These are phyloP conservation scores for Cordyceps cicadae DNA, from an alignment of 2,329 filamentous ascomycete species.

Conservation along the genomic window DNA sequence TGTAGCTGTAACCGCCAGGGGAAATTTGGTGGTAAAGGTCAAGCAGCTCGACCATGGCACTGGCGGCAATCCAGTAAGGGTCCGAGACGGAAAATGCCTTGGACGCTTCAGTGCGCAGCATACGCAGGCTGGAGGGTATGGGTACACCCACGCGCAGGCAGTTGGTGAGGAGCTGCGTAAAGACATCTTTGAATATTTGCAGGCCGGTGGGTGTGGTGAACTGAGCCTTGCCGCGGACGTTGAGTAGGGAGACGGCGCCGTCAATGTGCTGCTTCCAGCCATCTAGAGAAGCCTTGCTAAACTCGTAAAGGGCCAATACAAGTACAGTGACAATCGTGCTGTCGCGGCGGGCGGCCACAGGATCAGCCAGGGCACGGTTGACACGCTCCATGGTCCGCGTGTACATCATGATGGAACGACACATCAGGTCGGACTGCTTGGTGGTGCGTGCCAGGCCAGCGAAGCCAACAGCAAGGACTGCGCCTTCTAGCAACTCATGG, in stretches of 20 bases:
- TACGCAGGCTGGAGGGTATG: constrained; percentile 8
- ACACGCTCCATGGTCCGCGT: constrained; percentile 10
- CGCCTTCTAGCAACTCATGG: constrained; percentile 9
- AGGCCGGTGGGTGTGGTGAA: constrained; percentile 5
- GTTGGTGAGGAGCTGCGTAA: constrained; percentile 9
- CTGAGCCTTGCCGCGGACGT: constrained; percentile 11
- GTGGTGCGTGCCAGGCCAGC: constrained; percentile 11
- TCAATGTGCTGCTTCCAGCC: constrained; percentile 13
- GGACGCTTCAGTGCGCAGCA: constrained; percentile 11
- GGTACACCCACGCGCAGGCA: constrained; percentile 8
- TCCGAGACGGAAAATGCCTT: constrained; percentile 12
- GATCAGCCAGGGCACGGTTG: constrained; percentile 9
- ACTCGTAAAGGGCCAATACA: constrained; percentile 10
- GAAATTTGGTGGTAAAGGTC: constrained; percentile 12
- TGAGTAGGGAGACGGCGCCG: constrained; percentile 9
- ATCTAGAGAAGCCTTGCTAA: constrained; percentile 11
- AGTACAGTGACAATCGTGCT: constrained; percentile 11
- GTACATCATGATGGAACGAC: constrained; percentile 11
- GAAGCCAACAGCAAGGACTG: constrained; percentile 10
- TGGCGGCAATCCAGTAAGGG: constrained; percentile 11
- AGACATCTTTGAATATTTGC: constrained; percentile 13
- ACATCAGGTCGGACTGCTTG: constrained; percentile 11
- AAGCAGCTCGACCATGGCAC: constrained; percentile 11
- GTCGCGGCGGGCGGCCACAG: constrained; percentile 7
- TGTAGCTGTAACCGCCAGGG: constrained; percentile 8